A percentile compares a stretch with the other conserved stretches of the same genome.
phyloP scores from a whole-genome alignment of 345 rosid species.

The Cardamine resedifolia region DNA sequence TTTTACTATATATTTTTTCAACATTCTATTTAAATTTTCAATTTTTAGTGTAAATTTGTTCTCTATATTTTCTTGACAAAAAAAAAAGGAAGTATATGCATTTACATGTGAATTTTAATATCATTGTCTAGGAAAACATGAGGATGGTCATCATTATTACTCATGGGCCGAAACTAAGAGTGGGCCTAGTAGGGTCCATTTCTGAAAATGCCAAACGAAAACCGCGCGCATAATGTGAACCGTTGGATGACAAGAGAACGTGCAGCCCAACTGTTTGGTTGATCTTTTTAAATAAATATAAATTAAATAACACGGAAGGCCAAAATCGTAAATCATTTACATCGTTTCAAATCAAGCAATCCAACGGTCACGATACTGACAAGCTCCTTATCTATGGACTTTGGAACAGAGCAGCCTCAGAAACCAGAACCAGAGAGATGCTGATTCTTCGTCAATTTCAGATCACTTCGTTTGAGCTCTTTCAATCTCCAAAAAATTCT shows the following conservation, averaged over 20 bases:
- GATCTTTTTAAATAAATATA: neutral
- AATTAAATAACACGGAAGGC: neutral
- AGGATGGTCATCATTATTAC: neutral
- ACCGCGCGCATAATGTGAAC: conserved; percentile 6
- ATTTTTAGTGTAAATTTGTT: neutral
- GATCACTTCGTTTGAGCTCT: conserved; percentile 24
- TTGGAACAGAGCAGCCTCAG: conserved; percentile 15
- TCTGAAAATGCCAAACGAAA: conserved; percentile 6
- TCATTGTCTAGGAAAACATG: neutral
- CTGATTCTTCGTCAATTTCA: conserved; percentile 24
- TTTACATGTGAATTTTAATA: neutral
- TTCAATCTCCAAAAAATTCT: conserved; percentile 13
- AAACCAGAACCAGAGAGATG: conserved; percentile 9
- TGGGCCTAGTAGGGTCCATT: neutral
- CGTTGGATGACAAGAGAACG: conserved; percentile 4
- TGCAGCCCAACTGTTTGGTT: conserved; percentile 15
- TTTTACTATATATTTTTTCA: too few species aligned
- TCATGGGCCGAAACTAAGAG: conserved; percentile 11
- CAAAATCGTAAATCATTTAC: neutral
- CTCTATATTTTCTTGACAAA: neutral
- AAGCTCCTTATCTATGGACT: conserved; percentile 29
- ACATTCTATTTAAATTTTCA: neutral
- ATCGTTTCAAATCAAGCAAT: conserved; percentile 13
- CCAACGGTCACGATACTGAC: conserved; percentile 32
- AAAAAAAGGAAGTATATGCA: neutral